phyloP scores from a whole-genome alignment of 345 rosid species.

The Stellera chamaejasme region DNA sequence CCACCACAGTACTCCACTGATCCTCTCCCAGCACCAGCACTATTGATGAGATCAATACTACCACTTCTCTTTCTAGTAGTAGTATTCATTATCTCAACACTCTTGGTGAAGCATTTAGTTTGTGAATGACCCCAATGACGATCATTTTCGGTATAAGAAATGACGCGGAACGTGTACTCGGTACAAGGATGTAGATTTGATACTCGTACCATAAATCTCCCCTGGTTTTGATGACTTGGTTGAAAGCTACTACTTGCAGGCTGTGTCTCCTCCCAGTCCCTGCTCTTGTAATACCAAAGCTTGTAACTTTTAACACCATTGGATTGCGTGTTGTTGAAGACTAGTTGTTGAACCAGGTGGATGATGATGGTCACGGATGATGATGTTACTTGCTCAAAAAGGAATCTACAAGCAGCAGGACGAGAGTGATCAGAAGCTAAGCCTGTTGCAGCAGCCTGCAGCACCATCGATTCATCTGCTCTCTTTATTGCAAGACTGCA shows the following conservation, averaged over 20 bases:
- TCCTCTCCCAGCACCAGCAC: conserved; percentile 29
- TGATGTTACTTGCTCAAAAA: conserved; percentile 69
- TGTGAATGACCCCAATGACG: conserved; percentile 54
- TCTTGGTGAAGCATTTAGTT: conserved; percentile 55
- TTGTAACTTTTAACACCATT: conserved; percentile 66
- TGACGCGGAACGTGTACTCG: conserved; percentile 54
- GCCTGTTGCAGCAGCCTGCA: neutral
- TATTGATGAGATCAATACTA: conserved; percentile 22
- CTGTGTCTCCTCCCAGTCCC: conserved; percentile 46
- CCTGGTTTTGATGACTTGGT: conserved; percentile 44
- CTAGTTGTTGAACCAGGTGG: conserved; percentile 34
- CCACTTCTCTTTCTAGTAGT: conserved; percentile 23
- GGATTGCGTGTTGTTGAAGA: conserved; percentile 27
- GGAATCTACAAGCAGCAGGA: conserved; percentile 77
- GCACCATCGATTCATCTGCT: conserved; percentile 54
- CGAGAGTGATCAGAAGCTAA: conserved; percentile 3
- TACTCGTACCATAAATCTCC: conserved; percentile 29
- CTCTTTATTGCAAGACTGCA: conserved; percentile 62
- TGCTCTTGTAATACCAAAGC: conserved; percentile 78
- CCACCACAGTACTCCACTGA: conserved; percentile 30
- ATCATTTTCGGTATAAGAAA: conserved; percentile 48
- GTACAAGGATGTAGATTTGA: conserved; percentile 86
- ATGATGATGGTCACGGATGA: conserved; percentile 44
- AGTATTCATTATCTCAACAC: conserved; percentile 51
- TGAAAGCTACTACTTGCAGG: conserved; percentile 52